These are phyloP conservation scores for Hericium alpestre DNA, from an alignment of 768 basidiomycete species.

Conservation along the genomic window DNA sequence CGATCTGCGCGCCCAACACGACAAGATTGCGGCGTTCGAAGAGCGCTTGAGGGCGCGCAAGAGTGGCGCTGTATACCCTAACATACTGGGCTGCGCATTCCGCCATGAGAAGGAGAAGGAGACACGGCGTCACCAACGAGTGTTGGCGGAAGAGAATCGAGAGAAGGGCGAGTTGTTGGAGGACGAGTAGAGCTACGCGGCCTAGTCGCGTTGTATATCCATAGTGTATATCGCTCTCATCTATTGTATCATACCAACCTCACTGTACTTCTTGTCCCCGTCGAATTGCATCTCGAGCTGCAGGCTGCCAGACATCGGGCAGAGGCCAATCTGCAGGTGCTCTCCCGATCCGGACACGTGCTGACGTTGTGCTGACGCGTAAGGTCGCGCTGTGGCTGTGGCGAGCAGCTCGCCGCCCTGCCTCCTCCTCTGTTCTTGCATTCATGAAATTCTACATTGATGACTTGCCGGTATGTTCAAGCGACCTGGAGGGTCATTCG, in stretches of 20 bases:
- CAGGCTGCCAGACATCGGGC: not conserved
- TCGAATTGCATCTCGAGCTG: not conserved
- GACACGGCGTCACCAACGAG: constrained; percentile 4
- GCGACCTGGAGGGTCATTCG: constrained; percentile 4
- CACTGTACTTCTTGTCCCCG: too few relatives aligned
- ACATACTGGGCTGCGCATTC: constrained; percentile 13
- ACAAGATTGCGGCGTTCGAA: constrained; percentile 16
- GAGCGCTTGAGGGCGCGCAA: constrained; percentile 12
- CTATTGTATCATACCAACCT: too few relatives aligned
- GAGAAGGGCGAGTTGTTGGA: constrained; percentile 5
- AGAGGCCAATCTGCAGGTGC: not conserved
- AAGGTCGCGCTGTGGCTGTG: too few relatives aligned
- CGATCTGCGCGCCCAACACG: constrained; percentile 17
- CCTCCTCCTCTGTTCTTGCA: not conserved
- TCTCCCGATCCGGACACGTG: not conserved
- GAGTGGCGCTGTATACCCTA: constrained; percentile 13
- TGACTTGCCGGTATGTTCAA: constrained; percentile 33
- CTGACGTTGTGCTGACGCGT: too few relatives aligned
- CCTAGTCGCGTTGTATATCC: too few relatives aligned
- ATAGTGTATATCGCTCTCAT: too few relatives aligned
- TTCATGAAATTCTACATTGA: constrained; percentile 28
- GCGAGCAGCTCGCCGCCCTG: not conserved
- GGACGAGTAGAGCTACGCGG: not conserved
- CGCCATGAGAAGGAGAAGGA: constrained; percentile 13
- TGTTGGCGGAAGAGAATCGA: constrained; percentile 1